These are phyloP conservation scores for Cymbopogon citratus DNA, from an alignment of 176 grass and related monocot species.

Conservation along the genomic window DNA sequence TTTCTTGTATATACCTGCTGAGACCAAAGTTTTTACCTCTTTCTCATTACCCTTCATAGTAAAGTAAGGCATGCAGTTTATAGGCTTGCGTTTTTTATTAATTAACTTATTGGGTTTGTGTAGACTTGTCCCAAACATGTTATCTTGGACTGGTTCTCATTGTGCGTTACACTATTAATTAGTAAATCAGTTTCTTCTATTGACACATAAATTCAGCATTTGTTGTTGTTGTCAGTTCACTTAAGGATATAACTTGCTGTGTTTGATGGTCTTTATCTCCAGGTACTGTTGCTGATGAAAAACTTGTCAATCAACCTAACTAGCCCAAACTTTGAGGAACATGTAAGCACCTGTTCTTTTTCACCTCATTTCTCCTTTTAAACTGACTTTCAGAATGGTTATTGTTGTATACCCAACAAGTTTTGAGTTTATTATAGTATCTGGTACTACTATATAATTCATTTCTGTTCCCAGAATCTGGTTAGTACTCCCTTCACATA, in stretches of 20 bases:
- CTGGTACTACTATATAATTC: neutral
- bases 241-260: neutral
- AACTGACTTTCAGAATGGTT: neutral
- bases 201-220: conserved; percentile 22
- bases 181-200: conserved; percentile 31
- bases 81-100: neutral
- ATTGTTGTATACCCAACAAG: neutral
- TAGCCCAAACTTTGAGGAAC: conserved; percentile 71
- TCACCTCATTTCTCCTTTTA: neutral
- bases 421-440: neutral
- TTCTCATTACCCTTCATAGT: neutral
- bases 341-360: conserved; percentile 45
- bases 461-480: neutral
- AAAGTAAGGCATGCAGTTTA: neutral
- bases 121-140: neutral
- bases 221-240: neutral
- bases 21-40: neutral
- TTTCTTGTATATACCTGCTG: neutral
- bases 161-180: conserved; percentile 12
- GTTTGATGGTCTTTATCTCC: conserved; percentile 28
- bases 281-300: conserved; percentile 80
- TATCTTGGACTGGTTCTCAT: neutral
- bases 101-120: neutral
- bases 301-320: conserved; percentile 76
- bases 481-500: neutral